Conservation (phyloP, 1,139 yeast genomes). For the Kurtzmaniella quercitrusa region DNA sequence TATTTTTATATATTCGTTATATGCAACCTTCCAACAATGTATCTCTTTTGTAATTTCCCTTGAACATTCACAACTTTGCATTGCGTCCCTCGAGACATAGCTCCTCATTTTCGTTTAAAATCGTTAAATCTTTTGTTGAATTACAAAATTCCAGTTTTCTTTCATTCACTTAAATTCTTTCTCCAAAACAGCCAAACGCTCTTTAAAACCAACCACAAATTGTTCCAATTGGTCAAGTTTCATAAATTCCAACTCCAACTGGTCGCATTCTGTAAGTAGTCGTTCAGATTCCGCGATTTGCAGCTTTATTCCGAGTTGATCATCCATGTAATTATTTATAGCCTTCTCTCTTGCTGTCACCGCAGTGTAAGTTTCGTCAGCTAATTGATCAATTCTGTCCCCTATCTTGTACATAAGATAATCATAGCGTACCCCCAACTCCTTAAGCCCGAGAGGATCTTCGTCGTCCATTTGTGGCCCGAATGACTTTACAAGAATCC, state of each 20-base stretch:
- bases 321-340: conserved; percentile 31
- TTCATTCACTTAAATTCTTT: conserved; percentile 16
- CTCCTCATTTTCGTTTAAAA: too few species aligned
- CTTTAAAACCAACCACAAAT: conserved; percentile 41
- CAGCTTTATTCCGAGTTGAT: conserved; percentile 34
- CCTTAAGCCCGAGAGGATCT: conserved; percentile 56
- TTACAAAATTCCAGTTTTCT: too few species aligned
- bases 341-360: conserved; percentile 24
- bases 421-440: conserved; percentile 58
- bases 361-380: conserved; percentile 33
- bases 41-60: too few species aligned
- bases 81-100: too few species aligned
- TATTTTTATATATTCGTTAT: too few species aligned
- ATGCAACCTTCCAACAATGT: too few species aligned
- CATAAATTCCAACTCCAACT: conserved; percentile 57
- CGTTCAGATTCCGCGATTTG: conserved; percentile 42
- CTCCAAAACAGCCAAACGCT: conserved; percentile 26
- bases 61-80: too few species aligned
- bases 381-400: conserved; percentile 43
- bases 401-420: conserved; percentile 58
- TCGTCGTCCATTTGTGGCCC: conserved; percentile 15
- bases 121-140: too few species aligned
- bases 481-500: too few species aligned
- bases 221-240: conserved; percentile 62
- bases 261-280: conserved; percentile 48